Base-by-base conservation (phyloP, 345 rosid genomes). In the Punica granatum region DNA sequence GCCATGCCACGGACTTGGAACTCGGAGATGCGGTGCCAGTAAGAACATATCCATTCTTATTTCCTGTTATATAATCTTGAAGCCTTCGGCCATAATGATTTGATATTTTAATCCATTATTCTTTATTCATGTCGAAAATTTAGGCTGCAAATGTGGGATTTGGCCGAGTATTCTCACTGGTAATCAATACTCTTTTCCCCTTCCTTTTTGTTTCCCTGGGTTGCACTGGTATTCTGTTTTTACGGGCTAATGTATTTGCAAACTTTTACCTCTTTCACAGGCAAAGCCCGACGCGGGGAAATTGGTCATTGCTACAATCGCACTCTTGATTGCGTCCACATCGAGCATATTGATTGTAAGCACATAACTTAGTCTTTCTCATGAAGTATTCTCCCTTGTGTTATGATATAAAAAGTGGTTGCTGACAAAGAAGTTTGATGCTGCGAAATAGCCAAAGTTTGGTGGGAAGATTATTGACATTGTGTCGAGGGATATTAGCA, bases 91-190 rank as follows among this genome's bases (percentile, higher is more conserved):
- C 11, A 62, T 23, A 23, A 37, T 31, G 66, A 34, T 63, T 12
- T 70, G 67, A n/a, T n/a, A n/a, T n/a, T n/a, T n/a, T 62, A 19
- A 11, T 63, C 64, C 48, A 60, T 56, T 26, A 30, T 3, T 23
- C 77, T 12, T 63, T 64, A 11, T 72, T 74, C 63, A 33, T 71
- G 74, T 61, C 66, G 62, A 64, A 70, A 48, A 25, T 70, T 68
- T 81, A 85, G 89, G 97, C 95, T 58, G 94, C 84, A 59, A 86
- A 90, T 76, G 88, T 90, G 0, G 92, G 89, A 67, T 88, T 86
- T 74, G 73, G 80, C 21, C 81, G 95, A 71, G 86, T 90, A 31
- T 79, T 85, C 73, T 65, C 89, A 26, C 83, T 90, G 84, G 97
- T 90, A 72, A 83, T 60, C 9, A 19, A 4, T 35, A 15, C 43